Evolutionary conservation across 1,139 yeast species (phyloP), one percentile per base, ranked within the genome.

Genomic region (Blastobotrys raffinosifermentans): DNA sequence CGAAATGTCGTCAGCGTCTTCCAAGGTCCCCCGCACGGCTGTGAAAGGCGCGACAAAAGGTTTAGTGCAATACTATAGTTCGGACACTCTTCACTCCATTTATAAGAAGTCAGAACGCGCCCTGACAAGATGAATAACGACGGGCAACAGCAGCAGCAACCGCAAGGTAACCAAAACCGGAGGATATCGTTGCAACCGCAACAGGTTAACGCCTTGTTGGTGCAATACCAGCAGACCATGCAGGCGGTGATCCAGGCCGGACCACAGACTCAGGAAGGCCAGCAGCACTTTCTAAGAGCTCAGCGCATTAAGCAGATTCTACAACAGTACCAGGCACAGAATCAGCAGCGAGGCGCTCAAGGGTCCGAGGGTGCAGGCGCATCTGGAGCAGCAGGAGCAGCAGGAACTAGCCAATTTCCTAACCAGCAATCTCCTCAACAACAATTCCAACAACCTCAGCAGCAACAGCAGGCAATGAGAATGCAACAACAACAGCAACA

Each of bases 241-340:
- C 75, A 73, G 25, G 72, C 74, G 46, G 93, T 87, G 1, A 73
- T 73, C 48, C 57, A 59, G 27, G 63, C 69, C 0, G 80, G 80
- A 4, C 60, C 65, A 9, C 79, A 77, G 34, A 73, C 83, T 5
- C 79, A 75, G 0, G 78, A 73, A 47, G 91, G 89, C n/a, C 75
- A 75, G 54, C 77, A 73, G 48, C 85, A 81, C 53, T 64, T 74
- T 47, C 66, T 69, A 45, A 78, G 76, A 43, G 93, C 91, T 2
- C 82, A 82, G 40, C 73, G 73, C 41, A 77, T 84, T 48, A 75
- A 72, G 49, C 69, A 64, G 56, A 69, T 66, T 41, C 68, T 71
- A 38, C 60, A 51, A 48, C 63, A 46, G 42, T 50, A 56, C 37
- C 60, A 55, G 37, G 46, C 48, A 20, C 55, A 51, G 35, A 55